Evolutionary conservation across 1,284 basidiomycete genomes (phyloP), one percentile per base, ranked within the genome.

Genomic region (Heliocybe sulcata): DNA sequence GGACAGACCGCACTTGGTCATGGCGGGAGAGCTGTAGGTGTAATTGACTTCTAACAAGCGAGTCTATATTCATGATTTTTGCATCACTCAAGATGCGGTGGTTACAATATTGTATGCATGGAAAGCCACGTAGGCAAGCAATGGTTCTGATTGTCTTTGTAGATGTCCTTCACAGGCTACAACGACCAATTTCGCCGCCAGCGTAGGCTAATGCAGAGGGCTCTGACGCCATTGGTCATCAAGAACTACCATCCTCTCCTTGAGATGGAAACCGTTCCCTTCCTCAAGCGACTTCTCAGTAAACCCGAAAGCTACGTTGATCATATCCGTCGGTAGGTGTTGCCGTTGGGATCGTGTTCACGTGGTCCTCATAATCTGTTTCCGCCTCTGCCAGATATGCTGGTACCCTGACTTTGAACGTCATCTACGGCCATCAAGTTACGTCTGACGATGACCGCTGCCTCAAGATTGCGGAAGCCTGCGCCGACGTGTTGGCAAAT

Each of bases 141-240:
- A 54, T 55, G 53, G n/a, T 50, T n/a, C 25, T 23, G 6, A 49
- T 48, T 31, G 52, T 31, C 27, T 51, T 26, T 54, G 26, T 55
- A 81, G 80, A 77, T 84, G 55, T 85, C 84, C 0, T 87, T 89
- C 65, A 85, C 83, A 3, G 73, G 74, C 10, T 86, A 87, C 60
- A 80, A 81, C 45, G 79, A 83, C 57, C 73, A 77, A 62, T 75
- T 74, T 51, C 81, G 80, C 57, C 79, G 86, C 38, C 85, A 87
- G 66, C 78, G 86, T 60, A 77, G 71, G 57, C 75, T 87, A 50
- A 78, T 88, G 70, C 78, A 81, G 61, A 75, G 77, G 52, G 86
- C 86, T 11, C 75, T 88, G 45, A 77, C 78, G 31, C 59, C 71
- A 20, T 70, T 74, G 29, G 72, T 67, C 26, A 79, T 87, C 55